These are phyloP conservation scores for Nakazawaea populi DNA, from an alignment of 805 yeast genomes.

Conservation along the genomic window DNA sequence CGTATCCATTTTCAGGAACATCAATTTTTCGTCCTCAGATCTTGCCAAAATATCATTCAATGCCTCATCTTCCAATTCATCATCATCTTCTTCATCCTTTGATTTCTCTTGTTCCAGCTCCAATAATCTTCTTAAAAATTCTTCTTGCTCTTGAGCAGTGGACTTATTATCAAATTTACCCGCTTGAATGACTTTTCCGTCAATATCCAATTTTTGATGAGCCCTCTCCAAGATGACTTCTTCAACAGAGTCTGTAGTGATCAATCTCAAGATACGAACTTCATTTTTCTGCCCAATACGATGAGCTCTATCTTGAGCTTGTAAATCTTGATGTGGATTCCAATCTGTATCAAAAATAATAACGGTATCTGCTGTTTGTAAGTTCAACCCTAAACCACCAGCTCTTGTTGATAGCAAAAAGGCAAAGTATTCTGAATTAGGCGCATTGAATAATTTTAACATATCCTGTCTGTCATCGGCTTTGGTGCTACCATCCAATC, in stretches of 20 bases:
- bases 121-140: constrained; percentile 59
- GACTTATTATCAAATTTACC: constrained; percentile 87
- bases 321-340: constrained; percentile 90
- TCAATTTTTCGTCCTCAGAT: constrained; percentile 49
- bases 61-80: constrained; percentile 62
- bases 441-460: constrained; percentile 71
- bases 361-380: constrained; percentile 85
- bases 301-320: constrained; percentile 88
- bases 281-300: constrained; percentile 88
- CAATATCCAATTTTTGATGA: constrained; percentile 76
- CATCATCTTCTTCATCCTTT: constrained; percentile 38
- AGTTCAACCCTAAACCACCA: constrained; percentile 82
- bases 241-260: constrained; percentile 78
- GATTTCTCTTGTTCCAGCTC: constrained; percentile 59
- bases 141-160: constrained; percentile 84
- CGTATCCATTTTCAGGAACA: constrained; percentile 55
- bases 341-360: constrained; percentile 84
- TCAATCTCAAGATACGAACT: constrained; percentile 73
- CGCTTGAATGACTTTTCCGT: constrained; percentile 86
- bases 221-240: constrained; percentile 81
- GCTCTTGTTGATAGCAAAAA: constrained; percentile 81
- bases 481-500: constrained; percentile 79
- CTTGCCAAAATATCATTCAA: constrained; percentile 69
- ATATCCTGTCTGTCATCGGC: constrained; percentile 78
- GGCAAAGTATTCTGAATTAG: constrained; percentile 70